These are phyloP conservation scores for Chlorociboria aeruginascens DNA, from an alignment of 495 filamentous ascomycete species.

Conservation along the genomic window DNA sequence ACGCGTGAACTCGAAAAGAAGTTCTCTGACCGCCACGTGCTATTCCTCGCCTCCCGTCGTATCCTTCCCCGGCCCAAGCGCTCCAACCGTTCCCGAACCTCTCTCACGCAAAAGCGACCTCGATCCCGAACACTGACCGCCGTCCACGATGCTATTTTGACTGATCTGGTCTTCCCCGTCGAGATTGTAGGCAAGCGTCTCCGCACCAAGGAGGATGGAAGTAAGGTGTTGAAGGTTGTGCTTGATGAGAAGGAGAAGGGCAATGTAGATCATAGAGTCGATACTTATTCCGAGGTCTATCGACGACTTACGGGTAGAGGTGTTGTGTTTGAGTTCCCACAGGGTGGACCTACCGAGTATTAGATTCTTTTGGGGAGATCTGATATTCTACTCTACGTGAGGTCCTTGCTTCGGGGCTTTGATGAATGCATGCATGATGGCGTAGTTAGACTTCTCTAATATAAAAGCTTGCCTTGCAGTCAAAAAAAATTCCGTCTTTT, in stretches of 20 bases:
- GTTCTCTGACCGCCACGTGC: slow-evolving; percentile 99
- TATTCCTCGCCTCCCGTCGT: slow-evolving; percentile 96
- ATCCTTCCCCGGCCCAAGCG: slow-evolving; percentile 97
- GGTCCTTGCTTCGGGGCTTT: neutral
- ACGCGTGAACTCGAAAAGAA: slow-evolving; percentile 99
- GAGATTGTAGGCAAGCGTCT: slow-evolving; percentile 99
- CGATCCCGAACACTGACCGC: slow-evolving; percentile 93
- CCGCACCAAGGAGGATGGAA: slow-evolving; percentile 92
- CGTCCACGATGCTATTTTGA: slow-evolving; percentile 93
- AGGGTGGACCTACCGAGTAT: slow-evolving; percentile 64
- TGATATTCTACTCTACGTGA: neutral
- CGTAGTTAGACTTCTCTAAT: no score
- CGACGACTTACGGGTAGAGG: slow-evolving; percentile 84
- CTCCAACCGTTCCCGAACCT: slow-evolving; percentile 83
- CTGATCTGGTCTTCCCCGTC: slow-evolving; percentile 95
- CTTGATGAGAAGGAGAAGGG: slow-evolving; percentile 99
- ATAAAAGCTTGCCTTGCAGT: no score
- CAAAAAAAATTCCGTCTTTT: slow-evolving; percentile 3
- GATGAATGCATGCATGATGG: neutral
- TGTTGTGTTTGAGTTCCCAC: slow-evolving; percentile 95
- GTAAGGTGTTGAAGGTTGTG: slow-evolving; percentile 95
- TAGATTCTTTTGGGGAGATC: slow-evolving; percentile 35
- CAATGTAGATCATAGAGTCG: slow-evolving; percentile 94
- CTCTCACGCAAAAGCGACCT: slow-evolving; percentile 93
- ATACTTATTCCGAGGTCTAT: slow-evolving; percentile 99